Evolutionary conservation across 1,139 yeast genomes (phyloP), one percentile per base, ranked within the genome.

Genomic region (Magnusiomyces suaveolens): DNA sequence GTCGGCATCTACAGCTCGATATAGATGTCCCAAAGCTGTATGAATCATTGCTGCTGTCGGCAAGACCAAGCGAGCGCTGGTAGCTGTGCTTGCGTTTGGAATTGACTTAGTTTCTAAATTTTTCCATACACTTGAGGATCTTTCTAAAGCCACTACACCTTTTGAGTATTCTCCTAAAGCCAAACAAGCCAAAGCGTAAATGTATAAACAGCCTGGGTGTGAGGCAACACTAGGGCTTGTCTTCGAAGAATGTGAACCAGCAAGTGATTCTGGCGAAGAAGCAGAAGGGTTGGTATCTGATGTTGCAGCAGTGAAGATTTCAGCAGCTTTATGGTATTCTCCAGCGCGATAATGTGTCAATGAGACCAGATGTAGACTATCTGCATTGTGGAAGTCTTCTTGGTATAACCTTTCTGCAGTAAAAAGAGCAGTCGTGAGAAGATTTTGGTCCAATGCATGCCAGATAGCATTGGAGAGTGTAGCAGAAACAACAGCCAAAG

Each of bases 331-430:
- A 60, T 83, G 83, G 67, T 69, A 79, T 61, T 82, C 77, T 14
- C 75, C 73, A 59, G 75, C 78, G 50, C 80, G 79, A 63, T 70
- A 79, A 51, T 83, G 72, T 1, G 84, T 82, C 43, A 83, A 70
- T 33, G 85, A 86, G 66, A 83, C 80, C 47, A 88, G 70, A 65
- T 85, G 83, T 10, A 78, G 64, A 14, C 86, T 76, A 54, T 83
- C 85, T 2, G 75, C 66, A 62, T 81, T 74, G 26, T 66, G 64
- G 3, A 76, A 71, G 56, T 77, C 77, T 52, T 73, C 72, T 1
- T 92, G 88, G 29, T 84, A 65, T 36, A 87, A 72, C 59, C 94
- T 74, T 64, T 88, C 96, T 39, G 87, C 79, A 14, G 92, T 86
- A 71, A 88, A 86, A 66, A 83, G 88, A 2, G 96, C 95, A 53